Evolutionary conservation across 2,329 filamentous ascomycete species (phyloP).

Genomic region (Phialophora tarda): DNA sequence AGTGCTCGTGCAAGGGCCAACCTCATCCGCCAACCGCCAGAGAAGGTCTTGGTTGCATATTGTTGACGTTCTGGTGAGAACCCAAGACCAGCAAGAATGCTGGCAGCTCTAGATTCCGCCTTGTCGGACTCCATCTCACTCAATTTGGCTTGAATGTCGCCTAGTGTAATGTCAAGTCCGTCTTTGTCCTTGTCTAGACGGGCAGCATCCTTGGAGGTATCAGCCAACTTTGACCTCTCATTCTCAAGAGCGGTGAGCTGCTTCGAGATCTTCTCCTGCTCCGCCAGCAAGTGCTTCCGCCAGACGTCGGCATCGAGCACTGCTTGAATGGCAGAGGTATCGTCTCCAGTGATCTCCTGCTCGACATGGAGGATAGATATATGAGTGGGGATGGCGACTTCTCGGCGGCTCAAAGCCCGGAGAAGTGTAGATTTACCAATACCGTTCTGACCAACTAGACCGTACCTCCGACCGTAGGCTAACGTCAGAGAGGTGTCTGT

Average conservation of each 20-base stretch:
- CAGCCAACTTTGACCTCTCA: slow-evolving; percentile 79
- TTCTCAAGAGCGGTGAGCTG: slow-evolving; percentile 78
- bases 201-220: slow-evolving; percentile 87
- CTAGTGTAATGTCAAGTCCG: slow-evolving; percentile 85
- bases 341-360: slow-evolving; percentile 96
- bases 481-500: slow-evolving; percentile 89
- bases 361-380: slow-evolving; percentile 99
- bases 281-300: slow-evolving; percentile 90
- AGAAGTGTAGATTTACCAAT: slow-evolving; percentile 96
- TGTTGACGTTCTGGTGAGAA: slow-evolving; percentile 94
- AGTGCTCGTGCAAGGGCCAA: slow-evolving; percentile 90
- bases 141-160: slow-evolving; percentile 88
- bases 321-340: slow-evolving; percentile 91
- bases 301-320: slow-evolving; percentile 97
- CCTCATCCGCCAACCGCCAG: slow-evolving; percentile 99
- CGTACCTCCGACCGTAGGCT: slow-evolving; percentile 91
- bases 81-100: slow-evolving; percentile 93
- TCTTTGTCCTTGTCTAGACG: slow-evolving; percentile 86
- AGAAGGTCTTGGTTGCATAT: slow-evolving; percentile 94
- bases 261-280: slow-evolving; percentile 83
- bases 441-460: slow-evolving; percentile 98
- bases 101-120: slow-evolving; percentile 91
- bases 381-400: slow-evolving; percentile 91
- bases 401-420: slow-evolving; percentile 87
- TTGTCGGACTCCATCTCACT: slow-evolving; percentile 99